These are phyloP conservation scores for Corinectria fuckeliana DNA, from an alignment of 2,329 filamentous ascomycete genomes.

Conservation along the genomic window DNA sequence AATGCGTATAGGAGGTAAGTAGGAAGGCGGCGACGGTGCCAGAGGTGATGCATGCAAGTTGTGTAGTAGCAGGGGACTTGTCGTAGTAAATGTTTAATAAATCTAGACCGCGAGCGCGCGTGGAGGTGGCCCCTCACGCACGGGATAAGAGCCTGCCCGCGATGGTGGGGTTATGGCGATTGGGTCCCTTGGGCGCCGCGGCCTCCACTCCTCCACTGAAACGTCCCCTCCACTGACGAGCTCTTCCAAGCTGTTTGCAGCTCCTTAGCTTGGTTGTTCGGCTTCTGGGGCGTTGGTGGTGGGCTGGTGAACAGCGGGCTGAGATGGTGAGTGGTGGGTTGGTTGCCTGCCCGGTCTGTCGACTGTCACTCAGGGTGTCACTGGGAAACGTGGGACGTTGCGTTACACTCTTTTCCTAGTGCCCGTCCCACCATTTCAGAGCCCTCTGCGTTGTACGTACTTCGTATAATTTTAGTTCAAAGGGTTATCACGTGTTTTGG, in stretches of 20 bases:
- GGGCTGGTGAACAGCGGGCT: too few relatives aligned
- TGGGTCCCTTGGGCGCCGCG: not conserved
- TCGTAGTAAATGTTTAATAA: not conserved
- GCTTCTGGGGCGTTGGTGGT: not conserved
- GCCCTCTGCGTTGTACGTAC: too few relatives aligned
- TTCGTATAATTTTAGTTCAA: not conserved
- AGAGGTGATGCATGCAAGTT: not conserved
- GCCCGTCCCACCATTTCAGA: not conserved
- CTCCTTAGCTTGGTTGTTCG: not conserved
- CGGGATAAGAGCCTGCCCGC: not conserved
- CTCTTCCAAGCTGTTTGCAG: not conserved
- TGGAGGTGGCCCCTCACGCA: not conserved
- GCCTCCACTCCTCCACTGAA: not conserved
- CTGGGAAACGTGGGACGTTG: not conserved
- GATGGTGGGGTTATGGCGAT: slow-evolving; percentile 1
- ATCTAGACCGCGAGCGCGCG: not conserved
- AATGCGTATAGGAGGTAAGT: not conserved
- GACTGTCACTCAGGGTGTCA: too few relatives aligned
- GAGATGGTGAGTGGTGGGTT: too few relatives aligned
- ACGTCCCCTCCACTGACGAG: not conserved
- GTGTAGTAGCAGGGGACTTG: not conserved
- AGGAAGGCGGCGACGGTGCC: not conserved
- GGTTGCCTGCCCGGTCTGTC: not conserved
- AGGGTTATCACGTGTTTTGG: slow-evolving; percentile 33
- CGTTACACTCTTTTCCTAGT: slow-evolving; percentile 3